Conservation (phyloP, 352 stramenopile species). For the Pythium insidiosum region DNA sequence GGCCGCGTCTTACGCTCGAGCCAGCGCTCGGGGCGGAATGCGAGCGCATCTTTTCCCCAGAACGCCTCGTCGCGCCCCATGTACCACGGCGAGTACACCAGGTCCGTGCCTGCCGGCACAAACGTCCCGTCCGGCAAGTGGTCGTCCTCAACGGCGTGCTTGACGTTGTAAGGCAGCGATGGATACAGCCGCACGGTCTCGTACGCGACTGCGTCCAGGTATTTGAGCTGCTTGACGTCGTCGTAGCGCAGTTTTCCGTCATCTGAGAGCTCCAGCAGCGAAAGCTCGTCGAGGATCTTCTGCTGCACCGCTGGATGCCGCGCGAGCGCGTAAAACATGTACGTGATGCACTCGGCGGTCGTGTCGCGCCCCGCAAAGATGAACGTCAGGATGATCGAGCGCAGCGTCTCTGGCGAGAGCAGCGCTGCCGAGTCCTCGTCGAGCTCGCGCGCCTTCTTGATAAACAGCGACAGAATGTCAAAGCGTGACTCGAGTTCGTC, state of each 20-base stretch:
- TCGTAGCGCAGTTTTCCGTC: conserved; percentile 33
- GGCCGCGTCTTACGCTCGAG: conserved; percentile 49
- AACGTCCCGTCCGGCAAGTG: conserved; percentile 62
- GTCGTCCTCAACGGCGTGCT: conserved; percentile 53
- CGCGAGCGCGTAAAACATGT: conserved; percentile 66
- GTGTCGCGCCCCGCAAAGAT: conserved; percentile 84
- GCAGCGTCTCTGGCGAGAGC: conserved; percentile 27
- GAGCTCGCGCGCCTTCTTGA: conserved; percentile 40
- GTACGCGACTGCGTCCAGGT: conserved; percentile 58
- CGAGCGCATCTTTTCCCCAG: conserved; percentile 39
- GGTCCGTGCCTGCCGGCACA: conserved; percentile 43
- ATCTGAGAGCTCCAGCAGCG: neutral
- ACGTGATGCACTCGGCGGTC: conserved; percentile 63
- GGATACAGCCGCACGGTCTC: conserved; percentile 73
- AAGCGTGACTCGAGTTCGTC: conserved; percentile 20
- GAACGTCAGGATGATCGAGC: conserved; percentile 69
- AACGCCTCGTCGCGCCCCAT: conserved; percentile 53
- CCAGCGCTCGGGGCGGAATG: conserved; percentile 65
- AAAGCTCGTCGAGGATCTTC: conserved; percentile 47
- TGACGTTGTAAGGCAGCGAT: conserved; percentile 68
- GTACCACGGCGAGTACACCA: conserved; percentile 68
- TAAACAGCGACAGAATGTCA: conserved; percentile 49
- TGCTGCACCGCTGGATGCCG: conserved; percentile 44
- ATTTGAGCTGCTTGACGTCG: conserved; percentile 48
- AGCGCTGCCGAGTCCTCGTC: conserved; percentile 17